Evolutionary conservation across 2,329 filamentous ascomycete genomes (phyloP), one percentile per base, ranked within the genome.

Genomic region (Fusarium heterosporum): DNA sequence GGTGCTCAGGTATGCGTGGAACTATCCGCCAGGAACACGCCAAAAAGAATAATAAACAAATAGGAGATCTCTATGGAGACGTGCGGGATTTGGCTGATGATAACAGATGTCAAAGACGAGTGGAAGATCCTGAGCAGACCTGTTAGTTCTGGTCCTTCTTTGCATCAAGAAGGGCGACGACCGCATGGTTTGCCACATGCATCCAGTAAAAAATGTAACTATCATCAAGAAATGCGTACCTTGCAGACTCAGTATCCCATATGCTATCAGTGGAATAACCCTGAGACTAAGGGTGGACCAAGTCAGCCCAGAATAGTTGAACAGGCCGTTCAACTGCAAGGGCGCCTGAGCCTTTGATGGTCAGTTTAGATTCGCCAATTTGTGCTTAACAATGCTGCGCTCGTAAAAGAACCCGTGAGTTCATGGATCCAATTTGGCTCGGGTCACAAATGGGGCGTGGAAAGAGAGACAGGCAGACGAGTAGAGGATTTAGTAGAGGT

Each of bases 401-500:
- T 57, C 43, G 32, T 41, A 32, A 40, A 52, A 54, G 58, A 64
- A 40, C 58, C 52, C 28, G 47, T 40, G 25, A 62, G 54, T 45
- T 51, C 49, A 62, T 49, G 38, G 42, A 48, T 59, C 52, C 32
- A 41, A 47, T 26, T 64, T 56, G 68, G 34, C 19, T 43, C 41
- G 52, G 34, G 36, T 51, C 50, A 50, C 29, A 61, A 32, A 41
- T 48, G 47, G 60, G 66, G 50, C 43, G 41, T 55, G 57, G 61
- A 61, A 65, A 64, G 61, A 69, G 63, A 59, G 56, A 70, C 64
- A 74, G 58, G 60, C 60, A 58, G 42, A 59, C 60, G 64, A 61
- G 56, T 64, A 55, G 45, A 47, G 61, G 66, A 57, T 67, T 67
- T 67, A 68, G 62, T 46, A 48, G 64, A 66, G 68, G 70, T 66